Evolutionary conservation across 2,329 filamentous ascomycete species (phyloP), one percentile per base, ranked within the genome.

Genomic region (Westerdykella aurantiaca): DNA sequence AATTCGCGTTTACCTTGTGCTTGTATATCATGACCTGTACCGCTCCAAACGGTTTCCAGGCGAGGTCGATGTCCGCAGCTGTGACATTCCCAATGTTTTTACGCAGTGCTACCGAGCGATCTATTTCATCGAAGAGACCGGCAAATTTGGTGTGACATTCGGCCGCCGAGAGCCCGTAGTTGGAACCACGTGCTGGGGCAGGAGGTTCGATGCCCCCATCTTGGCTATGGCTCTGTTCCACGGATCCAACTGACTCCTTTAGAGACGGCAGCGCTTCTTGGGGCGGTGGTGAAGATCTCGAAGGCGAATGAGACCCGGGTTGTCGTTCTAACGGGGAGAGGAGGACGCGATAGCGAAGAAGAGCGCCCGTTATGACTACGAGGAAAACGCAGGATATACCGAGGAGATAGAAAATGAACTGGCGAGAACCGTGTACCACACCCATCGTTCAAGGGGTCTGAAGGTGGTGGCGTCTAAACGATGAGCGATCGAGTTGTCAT

Each of bases 1-100:
- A 6, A 21, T 21, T 3, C 18, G 18, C 18, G 12, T 39, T 29
- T 42, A 59, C 56, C 47, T 59, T 53, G 37, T 57, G 48, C 29
- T 61, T 49, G 40, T 57, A 52, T 18, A 64, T 60, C 56, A 64
- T 57, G n/a, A 53, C 59, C 6, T 57, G 49, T 6, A 57, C 52
- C 31, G 46, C 46, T 31, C 54, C 52, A n/a, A 47, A 41, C 3
- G 41, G 18, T 16, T 47, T 51, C 54, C 56, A 61, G 12, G 38
- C 21, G 1, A 57, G 39, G 31, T 60, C 53, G 13, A 63, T 31
- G 23, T 62, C 57, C 16, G 49, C 39, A 7, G 38, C 34, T 4
- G 37, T 48, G 18, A 56, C 46, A 11, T 52, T 50, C 17, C 53
- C 50, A 9, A 46, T 42, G 1, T 41, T 35, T 31, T 46, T 52